Evolutionary conservation across 1,284 basidiomycete genomes (phyloP).

Genomic region (Apiotrichum domesticum): DNA sequence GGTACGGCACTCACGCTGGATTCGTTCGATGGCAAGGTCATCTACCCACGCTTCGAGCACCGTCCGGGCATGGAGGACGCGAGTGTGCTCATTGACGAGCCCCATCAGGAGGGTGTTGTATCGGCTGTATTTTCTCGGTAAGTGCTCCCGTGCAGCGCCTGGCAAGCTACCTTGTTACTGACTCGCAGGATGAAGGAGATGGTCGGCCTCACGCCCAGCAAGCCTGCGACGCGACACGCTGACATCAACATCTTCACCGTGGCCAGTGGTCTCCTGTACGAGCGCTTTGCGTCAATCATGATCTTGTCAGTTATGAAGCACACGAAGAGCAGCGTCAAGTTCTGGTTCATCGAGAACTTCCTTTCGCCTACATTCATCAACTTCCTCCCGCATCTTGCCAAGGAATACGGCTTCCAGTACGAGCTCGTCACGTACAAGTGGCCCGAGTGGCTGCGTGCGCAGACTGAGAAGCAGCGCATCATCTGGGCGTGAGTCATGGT

Average conservation of each 20-base stretch:
- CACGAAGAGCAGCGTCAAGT: conserved; percentile 89
- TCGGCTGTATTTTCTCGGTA: conserved; percentile 24
- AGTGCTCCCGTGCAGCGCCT: conserved; percentile 4
- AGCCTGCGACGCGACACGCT: conserved; percentile 50
- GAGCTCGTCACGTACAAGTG: conserved; percentile 98
- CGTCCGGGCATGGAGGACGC: conserved; percentile 68
- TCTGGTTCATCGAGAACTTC: conserved; percentile 99
- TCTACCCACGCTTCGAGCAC: conserved; percentile 74
- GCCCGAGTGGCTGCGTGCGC: conserved; percentile 94
- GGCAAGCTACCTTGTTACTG: not conserved
- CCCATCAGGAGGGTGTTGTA: conserved; percentile 4
- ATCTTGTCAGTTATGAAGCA: conserved; percentile 90
- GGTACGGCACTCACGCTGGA: conserved; percentile 68
- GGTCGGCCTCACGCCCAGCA: conserved; percentile 24
- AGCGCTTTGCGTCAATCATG: conserved; percentile 99
- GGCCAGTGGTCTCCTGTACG: conserved; percentile 90
- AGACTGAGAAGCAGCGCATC: conserved; percentile 93
- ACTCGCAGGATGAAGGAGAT: conserved; percentile 26
- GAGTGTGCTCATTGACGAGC: conserved; percentile 60
- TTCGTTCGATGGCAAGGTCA: conserved; percentile 77
- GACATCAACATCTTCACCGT: conserved; percentile 99
- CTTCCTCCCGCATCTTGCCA: conserved; percentile 87
- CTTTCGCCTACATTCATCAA: conserved; percentile 94
- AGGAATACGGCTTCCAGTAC: conserved; percentile 84
- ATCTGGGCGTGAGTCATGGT: conserved; percentile 69